phyloP scores from a whole-genome alignment of 1,139 yeast genomes.

The Meyerozyma athensensis region DNA sequence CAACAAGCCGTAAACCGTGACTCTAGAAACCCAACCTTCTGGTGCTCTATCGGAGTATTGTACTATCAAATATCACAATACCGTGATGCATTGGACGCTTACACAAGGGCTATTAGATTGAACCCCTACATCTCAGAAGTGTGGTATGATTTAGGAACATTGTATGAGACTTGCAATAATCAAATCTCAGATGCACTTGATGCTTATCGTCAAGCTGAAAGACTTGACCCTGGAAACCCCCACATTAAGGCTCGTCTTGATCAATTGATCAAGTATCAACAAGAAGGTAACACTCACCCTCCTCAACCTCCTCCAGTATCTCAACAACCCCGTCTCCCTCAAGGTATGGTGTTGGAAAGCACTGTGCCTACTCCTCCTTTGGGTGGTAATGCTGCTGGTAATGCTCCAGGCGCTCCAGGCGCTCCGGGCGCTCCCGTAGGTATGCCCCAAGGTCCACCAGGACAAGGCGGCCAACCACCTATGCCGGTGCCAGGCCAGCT shows the following conservation, averaged over 20 bases:
- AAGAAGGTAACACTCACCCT: conserved; percentile 63
- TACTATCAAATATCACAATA: conserved; percentile 95
- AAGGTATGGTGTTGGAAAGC: conserved; percentile 54
- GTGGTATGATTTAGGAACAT: conserved; percentile 96
- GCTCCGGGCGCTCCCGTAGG: conserved; percentile 8
- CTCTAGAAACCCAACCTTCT: conserved; percentile 93
- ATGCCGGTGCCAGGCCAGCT: conserved; percentile 7
- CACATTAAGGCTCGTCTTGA: conserved; percentile 92
- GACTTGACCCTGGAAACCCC: conserved; percentile 89
- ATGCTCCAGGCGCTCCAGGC: conserved; percentile 7
- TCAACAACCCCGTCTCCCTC: conserved; percentile 55
- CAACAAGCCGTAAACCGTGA: conserved; percentile 98
- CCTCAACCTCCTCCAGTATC: conserved; percentile 67
- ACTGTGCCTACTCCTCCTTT: conserved; percentile 20
- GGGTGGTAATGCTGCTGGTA: neutral
- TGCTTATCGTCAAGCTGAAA: conserved; percentile 94
- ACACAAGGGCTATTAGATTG: conserved; percentile 90
- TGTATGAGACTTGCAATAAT: conserved; percentile 94
- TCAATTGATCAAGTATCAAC: conserved; percentile 72
- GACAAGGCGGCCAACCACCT: conserved; percentile 9
- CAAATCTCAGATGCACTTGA: conserved; percentile 93
- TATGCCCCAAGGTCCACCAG: conserved; percentile 3
- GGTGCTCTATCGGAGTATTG: conserved; percentile 98
- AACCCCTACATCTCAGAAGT: conserved; percentile 96
- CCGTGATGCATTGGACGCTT: conserved; percentile 95